Base-by-base conservation (phyloP, 1,139 yeast species). In the Hyphopichia wangnamkhiaoensis region DNA sequence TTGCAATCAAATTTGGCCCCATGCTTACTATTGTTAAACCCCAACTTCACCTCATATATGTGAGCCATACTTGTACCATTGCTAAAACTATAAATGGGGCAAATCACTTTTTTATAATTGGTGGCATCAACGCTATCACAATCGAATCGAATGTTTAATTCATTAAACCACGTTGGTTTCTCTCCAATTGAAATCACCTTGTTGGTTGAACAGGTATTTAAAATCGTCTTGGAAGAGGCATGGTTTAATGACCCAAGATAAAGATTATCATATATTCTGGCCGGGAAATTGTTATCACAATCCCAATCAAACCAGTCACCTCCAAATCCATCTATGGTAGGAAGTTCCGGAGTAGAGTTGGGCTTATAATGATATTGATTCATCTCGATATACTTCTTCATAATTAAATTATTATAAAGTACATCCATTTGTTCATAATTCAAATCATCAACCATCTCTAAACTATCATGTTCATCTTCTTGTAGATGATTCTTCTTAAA, bases 251-350 rank as follows among this genome's bases (percentile, higher is more conserved):
- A 64, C 0, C 76, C 76, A 36, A 70, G 52, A 37, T 57, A 66
- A 15, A 68, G 48, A 34, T 56, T 56, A 12, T 59, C 56, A 29
- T 56, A 48, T 9, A 69, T 57, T 37, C 54, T 57, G 26, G 70
- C 59, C 1, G 75, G 75, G 41, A 69, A 63, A 43, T 70, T 70
- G 45, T 66, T 63, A 42, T 69, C 74, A 33, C 49, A 48, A 10
- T 47, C 53, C 15, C 49, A 45, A 30, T 59, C 48, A 42, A 69
- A 70, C 75, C 75, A 70, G 44, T 69, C 74, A 34, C 50, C 29
- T 3, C 13, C 21, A n/a, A 20, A 14, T 3, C 33, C 33, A 30
- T 4, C 16, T 7, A 7, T 5, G 8, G 13, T 10, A 25, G 28
- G 8, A 25, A 25, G 8, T n/a, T 8, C n/a, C 8, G 17, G 6